phyloP scores from a whole-genome alignment of 1,284 basidiomycete species.

The Neolentinus lepideus region DNA sequence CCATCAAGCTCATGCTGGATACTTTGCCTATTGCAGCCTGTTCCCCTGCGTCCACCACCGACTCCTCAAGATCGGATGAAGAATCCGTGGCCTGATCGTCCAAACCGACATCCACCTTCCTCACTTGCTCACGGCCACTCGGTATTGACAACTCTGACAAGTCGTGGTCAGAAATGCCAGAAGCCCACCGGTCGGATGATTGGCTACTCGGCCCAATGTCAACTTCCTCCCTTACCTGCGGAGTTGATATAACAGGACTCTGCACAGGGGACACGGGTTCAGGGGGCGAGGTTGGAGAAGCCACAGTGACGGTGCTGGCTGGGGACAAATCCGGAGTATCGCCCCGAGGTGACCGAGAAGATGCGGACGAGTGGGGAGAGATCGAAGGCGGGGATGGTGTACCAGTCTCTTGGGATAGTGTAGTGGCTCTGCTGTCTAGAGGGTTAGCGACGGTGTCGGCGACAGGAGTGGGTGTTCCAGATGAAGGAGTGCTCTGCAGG shows the following conservation, averaged over 20 bases:
- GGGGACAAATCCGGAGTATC: conserved; percentile 4
- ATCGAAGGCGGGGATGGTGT: not conserved
- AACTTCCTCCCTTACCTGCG: not conserved
- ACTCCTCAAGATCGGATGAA: conserved; percentile 8
- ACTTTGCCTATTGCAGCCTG: conserved; percentile 86
- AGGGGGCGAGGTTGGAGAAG: not conserved
- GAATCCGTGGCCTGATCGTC: not conserved
- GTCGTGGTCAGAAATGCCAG: not conserved
- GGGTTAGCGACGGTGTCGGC: not conserved
- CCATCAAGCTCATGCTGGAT: conserved; percentile 91
- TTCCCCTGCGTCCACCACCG: conserved; percentile 33
- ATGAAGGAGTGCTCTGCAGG: not conserved
- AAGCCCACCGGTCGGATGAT: not conserved
- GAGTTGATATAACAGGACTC: not conserved
- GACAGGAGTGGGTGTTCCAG: not conserved
- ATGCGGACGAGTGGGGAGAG: not conserved
- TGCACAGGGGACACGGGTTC: not conserved
- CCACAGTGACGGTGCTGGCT: not conserved
- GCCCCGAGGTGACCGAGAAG: conserved; percentile 1
- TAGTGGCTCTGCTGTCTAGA: not conserved
- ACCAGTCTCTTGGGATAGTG: not conserved
- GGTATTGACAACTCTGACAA: not conserved
- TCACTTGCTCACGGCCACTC: not conserved
- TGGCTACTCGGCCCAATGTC: not conserved
- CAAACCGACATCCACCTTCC: not conserved